Percentiles rank a stretch among this genome's conserved stretches.
phyloP scores from a whole-genome alignment of 192 early-diverging fungal genomes.

The Rhizophagus prolifer region DNA sequence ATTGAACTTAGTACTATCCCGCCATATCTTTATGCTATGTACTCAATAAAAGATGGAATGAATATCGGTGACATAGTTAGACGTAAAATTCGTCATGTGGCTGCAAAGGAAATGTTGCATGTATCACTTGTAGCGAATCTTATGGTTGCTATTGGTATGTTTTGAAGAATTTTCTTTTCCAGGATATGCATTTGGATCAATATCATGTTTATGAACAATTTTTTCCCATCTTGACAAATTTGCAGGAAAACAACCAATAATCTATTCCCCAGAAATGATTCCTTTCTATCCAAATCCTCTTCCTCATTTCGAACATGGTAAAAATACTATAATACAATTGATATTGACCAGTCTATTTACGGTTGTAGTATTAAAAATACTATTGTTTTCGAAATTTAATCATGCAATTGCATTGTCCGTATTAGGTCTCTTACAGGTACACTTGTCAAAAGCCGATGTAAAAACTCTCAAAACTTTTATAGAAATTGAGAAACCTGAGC shows the following conservation, averaged over 20 bases:
- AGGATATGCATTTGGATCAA: background rate
- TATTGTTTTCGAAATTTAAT: constrained; percentile 4
- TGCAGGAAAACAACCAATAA: constrained; percentile 1
- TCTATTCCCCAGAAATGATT: constrained; percentile 23
- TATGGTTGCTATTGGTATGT: background rate
- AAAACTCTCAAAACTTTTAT: background rate
- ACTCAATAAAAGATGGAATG: constrained; percentile 13
- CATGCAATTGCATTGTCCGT: background rate
- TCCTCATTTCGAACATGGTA: constrained; percentile 12
- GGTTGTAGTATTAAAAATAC: background rate
- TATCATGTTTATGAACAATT: background rate
- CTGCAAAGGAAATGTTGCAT: too few relatives aligned
- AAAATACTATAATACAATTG: too few relatives aligned
- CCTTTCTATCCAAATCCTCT: constrained; percentile 26
- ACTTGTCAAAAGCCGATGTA: constrained; percentile 18
- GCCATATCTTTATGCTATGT: constrained; percentile 22
- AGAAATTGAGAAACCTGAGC: constrained; percentile 3
- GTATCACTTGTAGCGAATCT: constrained; percentile 26
- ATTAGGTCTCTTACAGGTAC: background rate
- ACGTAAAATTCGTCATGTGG: constrained; percentile 9
- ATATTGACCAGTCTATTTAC: too few relatives aligned
- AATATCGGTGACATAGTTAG: background rate
- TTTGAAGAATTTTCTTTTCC: background rate
- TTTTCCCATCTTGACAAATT: background rate
- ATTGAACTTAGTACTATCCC: constrained; percentile 22